Evolutionary conservation across 1,139 yeast species (phyloP).

Genomic region (Geotrichum bryndzae): DNA sequence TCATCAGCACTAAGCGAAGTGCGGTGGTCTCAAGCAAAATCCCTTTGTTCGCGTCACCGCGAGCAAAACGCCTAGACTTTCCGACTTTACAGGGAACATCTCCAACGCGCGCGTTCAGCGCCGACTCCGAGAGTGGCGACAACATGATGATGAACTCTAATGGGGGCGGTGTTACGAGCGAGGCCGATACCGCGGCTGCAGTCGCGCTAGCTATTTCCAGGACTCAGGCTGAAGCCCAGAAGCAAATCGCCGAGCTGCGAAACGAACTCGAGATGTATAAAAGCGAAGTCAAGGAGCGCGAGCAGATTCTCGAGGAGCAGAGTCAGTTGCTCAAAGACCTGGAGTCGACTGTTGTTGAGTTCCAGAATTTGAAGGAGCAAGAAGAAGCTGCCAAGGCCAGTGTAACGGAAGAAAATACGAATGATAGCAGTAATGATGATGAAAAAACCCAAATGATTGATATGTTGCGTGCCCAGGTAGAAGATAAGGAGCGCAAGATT

Average conservation of each 20-base stretch:
- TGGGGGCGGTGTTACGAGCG: neutral
- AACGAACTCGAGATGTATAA: constrained; percentile 22
- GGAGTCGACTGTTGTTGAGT: constrained; percentile 31
- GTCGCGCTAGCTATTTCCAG: constrained; percentile 14
- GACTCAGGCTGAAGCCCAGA: constrained; percentile 14
- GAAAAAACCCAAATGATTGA: constrained; percentile 10
- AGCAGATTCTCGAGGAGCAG: constrained; percentile 28
- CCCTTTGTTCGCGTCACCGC: neutral
- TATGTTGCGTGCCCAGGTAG: constrained; percentile 6
- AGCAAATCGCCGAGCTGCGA: constrained; percentile 11
- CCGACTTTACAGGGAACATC: neutral
- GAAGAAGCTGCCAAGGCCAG: constrained; percentile 2
- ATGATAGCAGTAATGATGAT: neutral
- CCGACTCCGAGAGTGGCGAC: constrained; percentile 7
- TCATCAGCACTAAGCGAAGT: neutral
- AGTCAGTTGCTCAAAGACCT: constrained; percentile 28
- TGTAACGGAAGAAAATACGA: neutral
- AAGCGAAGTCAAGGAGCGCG: constrained; percentile 23
- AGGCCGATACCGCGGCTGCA: constrained; percentile 10
- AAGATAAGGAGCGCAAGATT: constrained; percentile 26
- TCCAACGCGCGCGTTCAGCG: constrained; percentile 5
- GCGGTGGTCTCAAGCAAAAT: neutral
- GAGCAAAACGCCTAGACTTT: neutral
- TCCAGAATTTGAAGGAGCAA: constrained; percentile 21
- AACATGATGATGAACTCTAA: constrained; percentile 7